Conservation (phyloP, 495 filamentous ascomycete genomes). For the Xylaria castorea region DNA sequence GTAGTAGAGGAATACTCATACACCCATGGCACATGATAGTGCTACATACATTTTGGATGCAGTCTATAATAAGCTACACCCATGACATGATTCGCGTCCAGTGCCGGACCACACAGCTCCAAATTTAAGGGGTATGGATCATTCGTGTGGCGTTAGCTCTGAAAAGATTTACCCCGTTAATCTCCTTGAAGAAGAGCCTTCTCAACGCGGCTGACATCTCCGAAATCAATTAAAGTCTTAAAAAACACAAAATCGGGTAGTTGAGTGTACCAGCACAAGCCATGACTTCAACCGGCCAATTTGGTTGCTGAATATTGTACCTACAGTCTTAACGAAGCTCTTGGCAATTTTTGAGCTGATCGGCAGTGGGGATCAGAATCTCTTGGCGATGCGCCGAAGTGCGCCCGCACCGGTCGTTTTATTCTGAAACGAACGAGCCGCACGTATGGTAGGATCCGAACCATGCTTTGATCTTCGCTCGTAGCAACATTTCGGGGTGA, state of each 20-base stretch:
- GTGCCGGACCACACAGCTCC: neutral
- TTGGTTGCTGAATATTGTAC: neutral
- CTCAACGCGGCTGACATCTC: neutral
- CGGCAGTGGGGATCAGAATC: slow-evolving; percentile 4
- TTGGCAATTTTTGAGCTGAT: neutral
- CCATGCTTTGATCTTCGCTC: slow-evolving; percentile 8
- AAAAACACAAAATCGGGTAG: neutral
- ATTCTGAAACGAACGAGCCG: slow-evolving; percentile 8
- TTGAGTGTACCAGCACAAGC: neutral
- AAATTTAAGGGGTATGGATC: slow-evolving; percentile 13
- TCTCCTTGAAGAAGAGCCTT: neutral
- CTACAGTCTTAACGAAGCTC: neutral
- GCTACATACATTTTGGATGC: neutral
- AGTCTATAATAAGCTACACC: neutral
- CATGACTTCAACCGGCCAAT: neutral
- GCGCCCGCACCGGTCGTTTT: neutral
- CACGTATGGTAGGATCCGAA: neutral
- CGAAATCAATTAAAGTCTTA: neutral
- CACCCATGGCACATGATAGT: neutral
- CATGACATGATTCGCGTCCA: slow-evolving; percentile 15
- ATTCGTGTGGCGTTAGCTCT: slow-evolving; percentile 7
- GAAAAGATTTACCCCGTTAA: neutral
- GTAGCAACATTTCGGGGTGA: neutral
- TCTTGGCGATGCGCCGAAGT: slow-evolving; percentile 7
- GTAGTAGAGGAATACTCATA: neutral